These are phyloP conservation scores for Luvunga scandens DNA, from an alignment of 345 rosid genomes.

Conservation along the genomic window DNA sequence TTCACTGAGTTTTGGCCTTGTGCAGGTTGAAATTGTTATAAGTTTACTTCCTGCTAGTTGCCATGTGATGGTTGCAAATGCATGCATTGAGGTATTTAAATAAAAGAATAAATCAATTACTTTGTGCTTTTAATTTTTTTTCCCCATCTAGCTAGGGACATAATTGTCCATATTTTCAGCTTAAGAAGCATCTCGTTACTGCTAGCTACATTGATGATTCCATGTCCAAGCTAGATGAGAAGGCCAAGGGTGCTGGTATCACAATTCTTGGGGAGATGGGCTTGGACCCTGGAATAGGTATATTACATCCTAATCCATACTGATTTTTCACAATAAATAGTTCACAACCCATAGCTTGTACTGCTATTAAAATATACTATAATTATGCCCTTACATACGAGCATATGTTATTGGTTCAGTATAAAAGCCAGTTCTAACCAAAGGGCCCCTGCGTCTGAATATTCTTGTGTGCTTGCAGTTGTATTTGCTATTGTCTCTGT, in stretches of 20 bases:
- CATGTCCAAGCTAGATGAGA: slow-evolving; percentile 55
- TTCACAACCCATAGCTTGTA: not conserved
- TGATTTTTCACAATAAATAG: slow-evolving; percentile 3
- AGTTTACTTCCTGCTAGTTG: slow-evolving; percentile 83
- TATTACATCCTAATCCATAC: slow-evolving; percentile 8
- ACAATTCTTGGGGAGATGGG: slow-evolving; percentile 98
- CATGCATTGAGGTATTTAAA: slow-evolving; percentile 70
- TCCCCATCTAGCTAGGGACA: not conserved
- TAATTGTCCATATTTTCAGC: slow-evolving; percentile 41
- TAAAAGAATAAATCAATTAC: too few species aligned
- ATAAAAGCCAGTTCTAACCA: too few species aligned
- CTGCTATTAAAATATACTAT: not conserved
- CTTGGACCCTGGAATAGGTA: slow-evolving; percentile 98
- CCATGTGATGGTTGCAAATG: slow-evolving; percentile 65
- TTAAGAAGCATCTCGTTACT: slow-evolving; percentile 83
- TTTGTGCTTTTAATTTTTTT: not conserved
- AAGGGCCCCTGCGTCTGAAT: not conserved
- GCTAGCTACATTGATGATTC: slow-evolving; percentile 91
- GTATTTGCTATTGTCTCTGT: not conserved
- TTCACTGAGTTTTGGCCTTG: slow-evolving; percentile 7
- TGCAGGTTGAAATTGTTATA: slow-evolving; percentile 83
- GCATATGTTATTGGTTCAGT: not conserved
- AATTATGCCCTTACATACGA: not conserved
- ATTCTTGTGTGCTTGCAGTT: not conserved
- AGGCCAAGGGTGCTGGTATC: slow-evolving; percentile 74